Evolutionary conservation across 179 eudicot genomes (phyloP), one percentile per base, ranked within the genome.

Genomic region (Sideroxylon spinosum): DNA sequence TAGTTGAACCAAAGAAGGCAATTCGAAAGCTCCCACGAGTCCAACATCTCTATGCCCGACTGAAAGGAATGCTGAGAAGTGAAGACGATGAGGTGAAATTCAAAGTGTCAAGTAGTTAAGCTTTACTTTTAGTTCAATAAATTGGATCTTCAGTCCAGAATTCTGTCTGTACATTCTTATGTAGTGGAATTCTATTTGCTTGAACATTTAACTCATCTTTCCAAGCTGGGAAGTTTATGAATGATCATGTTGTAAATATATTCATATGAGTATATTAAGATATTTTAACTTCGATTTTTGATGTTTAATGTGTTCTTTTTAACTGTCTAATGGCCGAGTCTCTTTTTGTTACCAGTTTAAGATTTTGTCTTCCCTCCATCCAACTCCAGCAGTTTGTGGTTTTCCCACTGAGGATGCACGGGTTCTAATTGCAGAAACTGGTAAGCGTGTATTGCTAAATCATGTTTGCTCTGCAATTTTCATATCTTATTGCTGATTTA

Each of bases 301-400:
- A 62, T 44, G 23, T 62, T 44, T 63, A 37, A 25, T 64, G 17
- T 49, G 28, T 17, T 25, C 25, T 26, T 52, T 10, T 3, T 26
- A 52, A 19, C 29, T 28, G 26, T 29, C 50, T 11, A 44, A 66
- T 66, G n/a, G 29, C 25, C 66, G 10, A 2, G 22, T 53, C 22
- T 29, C 10, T 65, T 8, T 60, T 20, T 23, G 12, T 71, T 73
- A 82, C 56, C 93, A 95, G 98, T 91, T 86, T 89, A 89, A 89
- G 69, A 84, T 95, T 80, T 86, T 93, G 87, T 88, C 97, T 75
- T 87, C 91, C 37, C 95, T 95, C 61, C 98, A 95, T 77, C 98
- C 98, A 65, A 95, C 88, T 77, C 98, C 98, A 82, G 98, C 98
- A 74, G 98, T 95, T 61, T 95, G 98, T 85, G 98, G 98, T 66